phyloP scores from a whole-genome alignment of 257 asterid genomes.

The Solanum rostratum region DNA sequence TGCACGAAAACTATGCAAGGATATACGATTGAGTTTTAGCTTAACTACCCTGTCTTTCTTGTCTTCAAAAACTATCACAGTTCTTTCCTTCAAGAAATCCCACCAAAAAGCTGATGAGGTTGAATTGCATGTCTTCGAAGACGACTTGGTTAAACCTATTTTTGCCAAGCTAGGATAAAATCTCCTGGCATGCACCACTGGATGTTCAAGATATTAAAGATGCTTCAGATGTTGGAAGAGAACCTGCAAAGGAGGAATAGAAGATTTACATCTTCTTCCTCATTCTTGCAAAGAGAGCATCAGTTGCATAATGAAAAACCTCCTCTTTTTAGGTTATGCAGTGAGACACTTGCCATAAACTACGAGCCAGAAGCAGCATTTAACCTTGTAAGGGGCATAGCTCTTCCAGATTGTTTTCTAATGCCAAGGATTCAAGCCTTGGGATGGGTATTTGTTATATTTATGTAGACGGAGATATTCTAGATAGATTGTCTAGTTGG shows the following conservation, averaged over 20 bases:
- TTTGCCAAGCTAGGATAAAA: neutral
- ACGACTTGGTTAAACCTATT: neutral
- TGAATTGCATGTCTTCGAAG: neutral
- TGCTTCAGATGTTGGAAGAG: neutral
- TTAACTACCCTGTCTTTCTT: neutral
- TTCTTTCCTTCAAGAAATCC: neutral
- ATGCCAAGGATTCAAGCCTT: neutral
- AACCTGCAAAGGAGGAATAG: neutral
- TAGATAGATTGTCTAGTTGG: neutral
- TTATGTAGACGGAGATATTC: neutral
- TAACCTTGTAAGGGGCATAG: neutral
- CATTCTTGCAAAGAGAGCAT: neutral
- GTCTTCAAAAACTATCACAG: neutral
- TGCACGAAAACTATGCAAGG: neutral
- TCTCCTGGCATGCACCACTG: neutral
- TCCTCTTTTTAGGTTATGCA: neutral
- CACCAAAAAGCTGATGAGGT: neutral
- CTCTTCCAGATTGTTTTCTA: neutral
- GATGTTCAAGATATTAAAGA: neutral
- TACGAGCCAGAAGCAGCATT: neutral
- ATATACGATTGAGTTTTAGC: neutral
- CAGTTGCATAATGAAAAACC: neutral
- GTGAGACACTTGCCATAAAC: neutral
- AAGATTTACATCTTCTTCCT: neutral
- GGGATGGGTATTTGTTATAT: neutral